Conservation (phyloP, 768 basidiomycete genomes). For the Filobasidium wieringae region DNA sequence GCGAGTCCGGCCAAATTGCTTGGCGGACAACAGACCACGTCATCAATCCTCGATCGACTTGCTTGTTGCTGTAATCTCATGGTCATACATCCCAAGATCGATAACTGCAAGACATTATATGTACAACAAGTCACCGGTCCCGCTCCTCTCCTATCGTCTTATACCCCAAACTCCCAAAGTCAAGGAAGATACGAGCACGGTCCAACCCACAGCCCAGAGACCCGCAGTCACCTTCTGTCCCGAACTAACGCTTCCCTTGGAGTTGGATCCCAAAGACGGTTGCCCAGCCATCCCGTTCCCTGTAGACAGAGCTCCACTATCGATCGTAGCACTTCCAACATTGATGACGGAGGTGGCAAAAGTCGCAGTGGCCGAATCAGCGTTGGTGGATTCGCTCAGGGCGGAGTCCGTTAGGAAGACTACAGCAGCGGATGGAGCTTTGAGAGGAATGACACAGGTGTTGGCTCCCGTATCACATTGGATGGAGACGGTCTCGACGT, state of each 20-base stretch:
- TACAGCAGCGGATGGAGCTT: constrained; percentile 61
- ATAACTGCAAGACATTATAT: too few species aligned
- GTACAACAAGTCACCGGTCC: too few species aligned
- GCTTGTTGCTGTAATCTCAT: too few species aligned
- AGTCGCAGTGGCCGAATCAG: constrained; percentile 43
- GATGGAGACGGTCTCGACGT: constrained; percentile 49
- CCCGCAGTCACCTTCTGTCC: not conserved
- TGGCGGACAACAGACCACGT: too few species aligned
- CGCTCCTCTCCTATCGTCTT: too few species aligned
- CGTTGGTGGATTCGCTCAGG: constrained; percentile 33
- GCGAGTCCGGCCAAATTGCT: too few species aligned
- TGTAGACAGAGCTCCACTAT: constrained; percentile 49
- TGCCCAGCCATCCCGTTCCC: constrained; percentile 47
- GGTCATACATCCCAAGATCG: too few species aligned
- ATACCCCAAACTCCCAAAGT: too few species aligned
- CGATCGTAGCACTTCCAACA: constrained; percentile 50
- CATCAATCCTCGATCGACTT: too few species aligned
- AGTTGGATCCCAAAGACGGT: not conserved
- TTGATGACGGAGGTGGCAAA: constrained; percentile 46
- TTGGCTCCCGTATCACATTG: constrained; percentile 49
- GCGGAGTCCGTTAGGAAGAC: constrained; percentile 53
- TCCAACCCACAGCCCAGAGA: not conserved
- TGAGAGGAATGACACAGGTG: constrained; percentile 52
- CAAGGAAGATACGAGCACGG: too few species aligned
- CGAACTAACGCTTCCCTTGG: not conserved